Conservation (phyloP, 2,329 filamentous ascomycete species). For the Cytospora piceae region DNA sequence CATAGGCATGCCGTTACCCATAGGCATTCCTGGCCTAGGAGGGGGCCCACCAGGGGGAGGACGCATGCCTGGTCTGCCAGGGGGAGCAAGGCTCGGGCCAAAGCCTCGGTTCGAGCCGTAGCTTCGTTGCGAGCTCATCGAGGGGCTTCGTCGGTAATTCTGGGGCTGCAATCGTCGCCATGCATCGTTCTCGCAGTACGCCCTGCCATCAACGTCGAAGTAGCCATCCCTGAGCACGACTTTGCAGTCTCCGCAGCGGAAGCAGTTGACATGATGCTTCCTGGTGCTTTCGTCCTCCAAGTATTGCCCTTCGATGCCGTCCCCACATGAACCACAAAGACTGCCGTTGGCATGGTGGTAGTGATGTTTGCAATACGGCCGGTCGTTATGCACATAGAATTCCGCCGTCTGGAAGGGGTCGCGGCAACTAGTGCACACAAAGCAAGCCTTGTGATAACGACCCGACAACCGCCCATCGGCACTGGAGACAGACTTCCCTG, state of each 20-base stretch:
- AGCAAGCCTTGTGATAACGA: conserved; percentile 93
- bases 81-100: conserved; percentile 28
- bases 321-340: conserved; percentile 76
- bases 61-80: conserved; percentile 29
- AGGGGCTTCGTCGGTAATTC: conserved; percentile 19
- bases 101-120: conserved; percentile 14
- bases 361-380: conserved; percentile 87
- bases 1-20: conserved; percentile 16
- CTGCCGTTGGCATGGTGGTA: conserved; percentile 92
- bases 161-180: conserved; percentile 52
- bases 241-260: conserved; percentile 81
- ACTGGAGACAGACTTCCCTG: conserved; percentile 90
- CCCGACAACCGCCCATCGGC: conserved; percentile 90
- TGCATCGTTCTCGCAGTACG: conserved; percentile 88
- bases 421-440: conserved; percentile 84
- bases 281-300: conserved; percentile 76
- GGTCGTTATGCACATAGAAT: conserved; percentile 88
- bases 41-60: conserved; percentile 28
- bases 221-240: conserved; percentile 80
- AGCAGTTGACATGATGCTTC: conserved; percentile 88
- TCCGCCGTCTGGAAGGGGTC: conserved; percentile 83
- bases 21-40: conserved; percentile 13
- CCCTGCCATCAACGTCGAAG: conserved; percentile 80
- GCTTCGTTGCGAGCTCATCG: conserved; percentile 29
- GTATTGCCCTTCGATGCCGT: conserved; percentile 92